Evolutionary conservation across 148 eudicot genomes (phyloP), one percentile per base, ranked within the genome.

Genomic region (Fagopyrum esculentum): DNA sequence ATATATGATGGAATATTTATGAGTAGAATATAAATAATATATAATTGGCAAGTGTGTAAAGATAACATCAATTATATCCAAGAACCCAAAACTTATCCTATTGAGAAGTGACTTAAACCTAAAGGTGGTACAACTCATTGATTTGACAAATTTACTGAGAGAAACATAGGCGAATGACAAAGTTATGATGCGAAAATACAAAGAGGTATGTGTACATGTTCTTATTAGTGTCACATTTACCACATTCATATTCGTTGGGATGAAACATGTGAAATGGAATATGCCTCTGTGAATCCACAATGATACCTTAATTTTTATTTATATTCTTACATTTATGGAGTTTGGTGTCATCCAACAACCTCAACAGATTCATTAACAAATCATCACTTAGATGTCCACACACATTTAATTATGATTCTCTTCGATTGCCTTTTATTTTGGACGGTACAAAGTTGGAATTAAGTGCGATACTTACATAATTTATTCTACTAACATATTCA

Each of bases 341-440:
- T 64, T 45, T 64, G 70, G 45, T 64, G 70, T 40, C 70, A 64
- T 35, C 17, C 70, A 26, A 57, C 63, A 19, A 12, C 40, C 40
- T 35, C 70, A 64, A 35, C 66, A 60, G 22, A 64, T 64, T 64
- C 70, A 64, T 45, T 64, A 2, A 1, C 70, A 64, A 30, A 63
- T 63, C 45, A 29, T 4, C 70, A 64, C 8, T 11, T 6, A 13
- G 45, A 40, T 30, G 30, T 64, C 70, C 70, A 64, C 17, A 11
- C 3, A 11, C 45, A 35, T 30, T 12, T 64, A 30, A 17, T 6
- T 19, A 57, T 57, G 9, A 19, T 57, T 6, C 3, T 57, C 63
- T 19, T 57, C 22, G 57, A 52, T 52, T 3, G 6, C n/a, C 57
- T 49, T 49, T 49, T 49, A 9, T 49, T 55, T 16, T 55, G 19